These are phyloP conservation scores for Ilyonectria mors-panacis DNA, from an alignment of 2,329 filamentous ascomycete species.

Conservation along the genomic window DNA sequence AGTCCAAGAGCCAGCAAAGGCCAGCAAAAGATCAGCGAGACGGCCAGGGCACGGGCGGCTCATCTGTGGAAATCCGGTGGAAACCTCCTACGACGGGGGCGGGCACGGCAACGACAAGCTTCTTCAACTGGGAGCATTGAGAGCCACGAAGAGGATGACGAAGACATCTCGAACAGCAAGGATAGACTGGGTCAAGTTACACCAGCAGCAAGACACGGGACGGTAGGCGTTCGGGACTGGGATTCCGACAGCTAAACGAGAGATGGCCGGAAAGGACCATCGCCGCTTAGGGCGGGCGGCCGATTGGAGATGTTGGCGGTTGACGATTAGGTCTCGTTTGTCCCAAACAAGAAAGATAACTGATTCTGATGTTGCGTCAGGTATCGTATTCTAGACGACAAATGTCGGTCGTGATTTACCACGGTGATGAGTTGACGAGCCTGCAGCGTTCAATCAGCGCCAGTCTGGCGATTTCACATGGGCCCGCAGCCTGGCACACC, in stretches of 20 bases:
- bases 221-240: constrained; percentile 8
- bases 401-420: constrained; percentile 1
- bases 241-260: constrained; percentile 9
- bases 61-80: constrained; percentile 19
- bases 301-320: neutral
- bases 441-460: constrained; percentile 24
- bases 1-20: constrained; percentile 13
- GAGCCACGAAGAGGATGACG: constrained; percentile 2
- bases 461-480: constrained; percentile 30
- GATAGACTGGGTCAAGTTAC: constrained; percentile 24
- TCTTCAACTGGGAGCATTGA: constrained; percentile 12
- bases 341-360: constrained; percentile 2
- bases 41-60: neutral
- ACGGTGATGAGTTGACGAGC: constrained; percentile 18
- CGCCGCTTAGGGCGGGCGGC: neutral
- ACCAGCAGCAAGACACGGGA: constrained; percentile 37
- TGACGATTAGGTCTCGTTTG: neutral
- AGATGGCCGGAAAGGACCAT: constrained; percentile 1
- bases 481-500: constrained; percentile 28
- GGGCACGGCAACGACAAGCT: constrained; percentile 21
- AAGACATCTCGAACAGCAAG: neutral
- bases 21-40: neutral
- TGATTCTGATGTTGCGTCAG: constrained; percentile 18
- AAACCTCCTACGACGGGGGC: constrained; percentile 18
- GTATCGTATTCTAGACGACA: neutral